A percentile compares a stretch with the other conserved stretches of the same genome.
Evolutionary conservation across 768 basidiomycete species (phyloP).

Genomic region (Naganishia randhawae): DNA sequence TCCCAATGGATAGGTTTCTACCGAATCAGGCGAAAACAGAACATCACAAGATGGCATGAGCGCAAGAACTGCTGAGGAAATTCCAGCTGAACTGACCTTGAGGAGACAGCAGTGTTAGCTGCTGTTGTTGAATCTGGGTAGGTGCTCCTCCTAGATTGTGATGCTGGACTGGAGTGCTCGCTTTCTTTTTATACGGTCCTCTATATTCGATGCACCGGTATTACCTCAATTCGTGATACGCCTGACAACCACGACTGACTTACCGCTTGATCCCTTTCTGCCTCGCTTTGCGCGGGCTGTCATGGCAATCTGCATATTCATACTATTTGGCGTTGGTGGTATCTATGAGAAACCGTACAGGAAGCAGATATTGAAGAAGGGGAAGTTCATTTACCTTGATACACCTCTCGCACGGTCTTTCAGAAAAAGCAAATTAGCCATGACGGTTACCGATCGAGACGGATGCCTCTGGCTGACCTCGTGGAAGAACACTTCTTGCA

Average conservation of each 20-base stretch:
- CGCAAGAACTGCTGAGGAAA: not conserved
- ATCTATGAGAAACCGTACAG: not conserved
- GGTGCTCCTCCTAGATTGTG: not conserved
- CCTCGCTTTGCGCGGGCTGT: slow-evolving; percentile 42
- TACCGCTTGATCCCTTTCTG: slow-evolving; percentile 48
- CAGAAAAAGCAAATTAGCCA: too few species aligned
- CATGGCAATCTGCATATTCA: slow-evolving; percentile 41
- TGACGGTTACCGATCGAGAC: not conserved
- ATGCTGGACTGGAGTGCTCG: not conserved
- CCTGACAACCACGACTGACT: not conserved
- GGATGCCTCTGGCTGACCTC: slow-evolving; percentile 42
- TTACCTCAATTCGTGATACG: too few species aligned
- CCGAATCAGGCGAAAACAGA: not conserved
- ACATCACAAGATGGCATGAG: not conserved
- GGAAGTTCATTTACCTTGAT: slow-evolving; percentile 29
- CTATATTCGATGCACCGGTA: not conserved
- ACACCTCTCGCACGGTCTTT: slow-evolving; percentile 46
- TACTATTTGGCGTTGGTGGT: slow-evolving; percentile 22
- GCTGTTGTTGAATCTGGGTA: not conserved
- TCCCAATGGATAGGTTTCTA: not conserved
- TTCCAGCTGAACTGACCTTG: not conserved
- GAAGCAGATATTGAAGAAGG: not conserved
- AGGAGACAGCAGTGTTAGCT: not conserved
- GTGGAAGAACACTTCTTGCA: slow-evolving; percentile 50
- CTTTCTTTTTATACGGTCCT: slow-evolving; percentile 2